These are phyloP conservation scores for Diaporthe citri DNA, from an alignment of 2,329 filamentous ascomycete species.

Conservation along the genomic window DNA sequence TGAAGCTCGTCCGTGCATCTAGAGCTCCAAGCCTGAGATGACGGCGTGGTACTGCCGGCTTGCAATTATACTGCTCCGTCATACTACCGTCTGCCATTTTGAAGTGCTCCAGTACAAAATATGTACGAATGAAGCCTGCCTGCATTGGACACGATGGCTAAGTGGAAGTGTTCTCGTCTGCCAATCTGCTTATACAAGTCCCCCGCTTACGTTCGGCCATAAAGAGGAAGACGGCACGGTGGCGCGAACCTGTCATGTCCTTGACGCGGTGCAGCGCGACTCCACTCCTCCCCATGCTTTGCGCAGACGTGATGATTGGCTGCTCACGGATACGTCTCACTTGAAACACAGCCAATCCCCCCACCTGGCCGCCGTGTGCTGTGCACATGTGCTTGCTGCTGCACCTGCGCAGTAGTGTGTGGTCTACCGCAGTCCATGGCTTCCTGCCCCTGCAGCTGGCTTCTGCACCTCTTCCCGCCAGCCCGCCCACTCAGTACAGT, in stretches of 20 bases:
- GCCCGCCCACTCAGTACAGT: background rate
- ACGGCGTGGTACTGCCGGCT: too few species aligned
- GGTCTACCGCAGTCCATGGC: background rate
- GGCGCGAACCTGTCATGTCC: conserved; percentile 19
- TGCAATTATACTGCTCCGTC: too few species aligned
- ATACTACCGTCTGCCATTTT: too few species aligned
- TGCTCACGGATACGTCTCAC: background rate
- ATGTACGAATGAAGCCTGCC: too few species aligned
- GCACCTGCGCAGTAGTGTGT: background rate
- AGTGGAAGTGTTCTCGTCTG: background rate
- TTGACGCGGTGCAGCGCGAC: conserved; percentile 29
- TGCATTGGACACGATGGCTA: too few species aligned
- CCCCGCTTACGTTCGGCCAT: background rate
- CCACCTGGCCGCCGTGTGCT: background rate
- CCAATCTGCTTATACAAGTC: background rate
- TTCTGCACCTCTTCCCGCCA: conserved; percentile 1
- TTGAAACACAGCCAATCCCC: conserved; percentile 29
- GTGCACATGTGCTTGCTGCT: background rate
- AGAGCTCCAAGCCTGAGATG: too few species aligned
- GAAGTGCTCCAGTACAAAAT: too few species aligned
- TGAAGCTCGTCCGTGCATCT: too few species aligned
- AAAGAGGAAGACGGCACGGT: background rate
- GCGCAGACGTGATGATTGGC: conserved; percentile 38
- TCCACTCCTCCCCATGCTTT: background rate
- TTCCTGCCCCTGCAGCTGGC: conserved; percentile 21